phyloP scores from a whole-genome alignment of 768 basidiomycete genomes.

The Suillus paluster region DNA sequence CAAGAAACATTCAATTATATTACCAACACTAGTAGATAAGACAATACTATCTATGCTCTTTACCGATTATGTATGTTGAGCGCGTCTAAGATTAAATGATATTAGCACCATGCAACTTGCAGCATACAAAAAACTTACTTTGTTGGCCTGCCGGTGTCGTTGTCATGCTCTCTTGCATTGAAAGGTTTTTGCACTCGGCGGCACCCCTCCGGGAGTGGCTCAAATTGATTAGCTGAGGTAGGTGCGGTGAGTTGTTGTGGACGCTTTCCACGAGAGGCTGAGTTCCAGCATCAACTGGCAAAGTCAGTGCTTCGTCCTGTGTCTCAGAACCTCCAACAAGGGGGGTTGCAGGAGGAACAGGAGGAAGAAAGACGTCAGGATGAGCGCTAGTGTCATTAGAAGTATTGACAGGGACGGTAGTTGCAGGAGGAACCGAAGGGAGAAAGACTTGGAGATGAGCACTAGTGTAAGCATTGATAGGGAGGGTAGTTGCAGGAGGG shows the following conservation, averaged over 20 bases:
- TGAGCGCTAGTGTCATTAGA: too few relatives aligned
- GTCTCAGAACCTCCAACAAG: background rate
- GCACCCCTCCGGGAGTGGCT: background rate
- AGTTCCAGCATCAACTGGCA: background rate
- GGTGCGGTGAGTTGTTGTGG: background rate
- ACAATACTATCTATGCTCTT: too few relatives aligned
- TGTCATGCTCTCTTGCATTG: background rate
- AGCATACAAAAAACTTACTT: background rate
- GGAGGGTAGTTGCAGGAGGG: too few relatives aligned
- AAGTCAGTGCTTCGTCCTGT: background rate
- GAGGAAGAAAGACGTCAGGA: background rate
- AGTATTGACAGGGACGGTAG: too few relatives aligned
- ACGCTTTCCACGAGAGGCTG: background rate
- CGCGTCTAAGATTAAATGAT: background rate
- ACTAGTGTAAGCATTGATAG: too few relatives aligned
- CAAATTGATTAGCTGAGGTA: background rate
- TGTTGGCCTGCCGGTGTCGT: background rate
- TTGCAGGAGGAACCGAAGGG: background rate
- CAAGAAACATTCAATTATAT: constrained; percentile 34
- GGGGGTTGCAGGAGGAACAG: background rate
- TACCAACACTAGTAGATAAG: too few relatives aligned
- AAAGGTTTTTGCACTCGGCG: background rate
- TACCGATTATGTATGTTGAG: too few relatives aligned
- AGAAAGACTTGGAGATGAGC: too few relatives aligned
- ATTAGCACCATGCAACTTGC: background rate